Evolutionary conservation across 208 protist genomes (phyloP).

Genomic region (Porcisia deanei): DNA sequence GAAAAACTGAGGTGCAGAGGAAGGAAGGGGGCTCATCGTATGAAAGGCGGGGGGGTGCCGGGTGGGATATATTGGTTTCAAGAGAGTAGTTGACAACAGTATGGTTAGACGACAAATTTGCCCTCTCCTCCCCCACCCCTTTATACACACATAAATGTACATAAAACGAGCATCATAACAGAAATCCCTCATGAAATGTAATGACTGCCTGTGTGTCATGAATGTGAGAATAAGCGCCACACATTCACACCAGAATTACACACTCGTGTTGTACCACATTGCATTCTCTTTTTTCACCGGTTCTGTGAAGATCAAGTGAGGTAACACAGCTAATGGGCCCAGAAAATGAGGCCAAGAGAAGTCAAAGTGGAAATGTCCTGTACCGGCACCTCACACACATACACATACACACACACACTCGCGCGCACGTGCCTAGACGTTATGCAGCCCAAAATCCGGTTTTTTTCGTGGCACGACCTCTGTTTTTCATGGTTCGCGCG

Average conservation of each 20-base stretch:
- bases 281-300: background rate
- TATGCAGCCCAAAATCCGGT: constrained; percentile 86
- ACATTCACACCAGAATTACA: background rate
- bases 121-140: background rate
- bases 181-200: background rate
- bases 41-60: background rate
- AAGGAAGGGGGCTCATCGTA: background rate
- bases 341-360: background rate
- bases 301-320: background rate
- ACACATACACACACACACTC: background rate
- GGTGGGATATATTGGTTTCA: background rate
- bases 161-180: background rate
- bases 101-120: background rate
- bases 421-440: background rate
- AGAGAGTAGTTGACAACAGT: background rate
- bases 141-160: too few relatives aligned
- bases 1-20: background rate
- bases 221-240: background rate
- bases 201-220: too few relatives aligned
- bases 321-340: background rate
- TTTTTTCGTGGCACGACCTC: constrained; percentile 80
- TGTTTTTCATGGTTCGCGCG: constrained; percentile 67
- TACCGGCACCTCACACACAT: background rate
- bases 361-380: background rate
- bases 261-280: background rate